Evolutionary conservation across 306 rosid species (phyloP).

Genomic region (Lithocarpus polystachyus): DNA sequence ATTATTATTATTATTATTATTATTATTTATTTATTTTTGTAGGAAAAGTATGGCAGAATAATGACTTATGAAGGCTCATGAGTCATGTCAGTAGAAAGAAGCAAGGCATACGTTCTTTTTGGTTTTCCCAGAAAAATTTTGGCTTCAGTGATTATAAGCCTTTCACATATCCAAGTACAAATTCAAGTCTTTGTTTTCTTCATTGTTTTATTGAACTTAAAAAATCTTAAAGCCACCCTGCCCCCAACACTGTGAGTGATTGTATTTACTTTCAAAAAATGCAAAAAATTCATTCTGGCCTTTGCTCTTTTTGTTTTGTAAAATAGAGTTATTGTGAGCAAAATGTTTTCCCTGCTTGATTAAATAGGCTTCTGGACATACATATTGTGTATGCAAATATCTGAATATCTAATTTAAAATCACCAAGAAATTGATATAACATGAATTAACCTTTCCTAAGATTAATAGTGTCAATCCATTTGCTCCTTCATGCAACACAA

Average conservation of each 20-base stretch:
- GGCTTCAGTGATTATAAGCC: neutral
- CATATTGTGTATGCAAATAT: too few relatives aligned
- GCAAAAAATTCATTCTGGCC: neutral
- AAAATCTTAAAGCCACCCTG: neutral
- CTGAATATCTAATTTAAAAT: too few relatives aligned
- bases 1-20: neutral
- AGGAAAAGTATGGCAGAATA: neutral
- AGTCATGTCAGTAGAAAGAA: neutral
- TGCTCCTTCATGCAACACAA: too few relatives aligned
- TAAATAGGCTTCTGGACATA: too few relatives aligned
- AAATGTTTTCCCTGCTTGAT: too few relatives aligned
- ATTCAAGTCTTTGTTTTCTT: neutral
- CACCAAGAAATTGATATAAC: too few relatives aligned
- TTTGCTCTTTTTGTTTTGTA: too few relatives aligned
- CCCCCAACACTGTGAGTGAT: neutral
- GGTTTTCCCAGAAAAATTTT: slow-evolving; percentile 3
- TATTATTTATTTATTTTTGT: neutral
- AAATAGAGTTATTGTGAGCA: too few relatives aligned
- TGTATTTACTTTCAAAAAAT: neutral
- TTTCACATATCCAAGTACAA: neutral
- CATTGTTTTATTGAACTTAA: neutral
- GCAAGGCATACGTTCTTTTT: neutral
- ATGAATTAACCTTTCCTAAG: too few relatives aligned
- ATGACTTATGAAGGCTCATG: neutral
- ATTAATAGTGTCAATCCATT: too few relatives aligned